phyloP scores from a whole-genome alignment of 169 alveolate genomes.

The Neospora caninum region DNA sequence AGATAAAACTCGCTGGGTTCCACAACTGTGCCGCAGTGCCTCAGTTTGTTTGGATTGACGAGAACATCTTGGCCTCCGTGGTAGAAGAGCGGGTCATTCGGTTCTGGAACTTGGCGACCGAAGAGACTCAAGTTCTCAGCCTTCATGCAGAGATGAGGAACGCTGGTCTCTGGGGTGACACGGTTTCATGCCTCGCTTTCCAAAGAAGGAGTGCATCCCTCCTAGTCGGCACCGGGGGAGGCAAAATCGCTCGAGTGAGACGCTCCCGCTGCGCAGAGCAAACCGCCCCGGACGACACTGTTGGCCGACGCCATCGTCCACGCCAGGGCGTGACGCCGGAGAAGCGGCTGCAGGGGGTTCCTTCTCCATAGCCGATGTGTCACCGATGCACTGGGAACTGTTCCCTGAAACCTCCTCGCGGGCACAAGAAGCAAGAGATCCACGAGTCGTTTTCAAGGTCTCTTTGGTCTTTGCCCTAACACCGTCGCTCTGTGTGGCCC shows the following conservation, averaged over 20 bases:
- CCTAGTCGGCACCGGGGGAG: not conserved
- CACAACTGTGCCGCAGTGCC: not conserved
- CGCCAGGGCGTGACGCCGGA: too few relatives aligned
- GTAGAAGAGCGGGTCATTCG: not conserved
- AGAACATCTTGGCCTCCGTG: not conserved
- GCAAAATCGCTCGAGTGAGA: not conserved
- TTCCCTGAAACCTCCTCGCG: too few relatives aligned
- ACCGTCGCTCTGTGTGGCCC: too few relatives aligned
- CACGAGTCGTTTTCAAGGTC: too few relatives aligned
- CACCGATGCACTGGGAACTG: too few relatives aligned
- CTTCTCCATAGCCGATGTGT: too few relatives aligned
- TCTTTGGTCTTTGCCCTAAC: too few relatives aligned
- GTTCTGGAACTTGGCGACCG: conserved; percentile 10
- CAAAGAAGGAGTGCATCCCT: not conserved
- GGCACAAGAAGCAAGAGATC: too few relatives aligned
- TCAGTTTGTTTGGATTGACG: not conserved
- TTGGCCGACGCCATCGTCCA: not conserved
- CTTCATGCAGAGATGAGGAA: not conserved
- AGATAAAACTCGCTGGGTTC: not conserved
- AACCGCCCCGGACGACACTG: not conserved
- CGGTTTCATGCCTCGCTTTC: not conserved
- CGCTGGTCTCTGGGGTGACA: not conserved
- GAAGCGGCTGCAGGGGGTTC: too few relatives aligned
- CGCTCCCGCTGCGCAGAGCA: not conserved
- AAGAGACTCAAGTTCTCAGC: not conserved